These are phyloP conservation scores for Fusarium anguioides DNA, from an alignment of 2,329 filamentous ascomycete genomes.

Conservation along the genomic window DNA sequence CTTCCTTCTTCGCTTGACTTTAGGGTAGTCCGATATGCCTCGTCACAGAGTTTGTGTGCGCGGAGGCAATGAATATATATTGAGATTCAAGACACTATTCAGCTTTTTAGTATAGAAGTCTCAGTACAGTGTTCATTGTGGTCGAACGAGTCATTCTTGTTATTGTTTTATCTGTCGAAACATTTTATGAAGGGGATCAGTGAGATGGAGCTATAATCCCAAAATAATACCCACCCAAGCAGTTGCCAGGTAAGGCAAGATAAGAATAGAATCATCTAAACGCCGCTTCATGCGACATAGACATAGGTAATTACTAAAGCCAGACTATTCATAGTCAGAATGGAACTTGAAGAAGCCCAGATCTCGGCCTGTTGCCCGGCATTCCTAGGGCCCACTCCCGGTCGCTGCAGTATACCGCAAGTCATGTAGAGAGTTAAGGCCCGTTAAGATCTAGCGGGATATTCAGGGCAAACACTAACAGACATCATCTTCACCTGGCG, in stretches of 20 bases:
- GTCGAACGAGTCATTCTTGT: too few species aligned
- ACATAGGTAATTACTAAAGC: neutral
- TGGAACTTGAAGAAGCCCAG: constrained; percentile 15
- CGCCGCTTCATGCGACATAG: neutral
- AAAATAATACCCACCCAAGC: too few species aligned
- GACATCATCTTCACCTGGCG: neutral
- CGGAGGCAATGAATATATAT: neutral
- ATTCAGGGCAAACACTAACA: neutral
- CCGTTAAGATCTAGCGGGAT: neutral
- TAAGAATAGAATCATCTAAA: neutral
- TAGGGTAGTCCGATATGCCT: neutral
- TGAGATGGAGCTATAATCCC: too few species aligned
- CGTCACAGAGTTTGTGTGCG: too few species aligned
- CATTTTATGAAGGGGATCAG: too few species aligned
- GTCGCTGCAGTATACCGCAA: neutral
- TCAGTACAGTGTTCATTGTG: too few species aligned
- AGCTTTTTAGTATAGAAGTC: too few species aligned
- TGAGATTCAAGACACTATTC: too few species aligned
- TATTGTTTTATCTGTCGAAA: too few species aligned
- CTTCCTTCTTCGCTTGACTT: neutral
- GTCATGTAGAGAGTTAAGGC: constrained; percentile 1
- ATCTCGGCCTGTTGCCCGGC: constrained; percentile 28
- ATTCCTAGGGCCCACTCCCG: constrained; percentile 15
- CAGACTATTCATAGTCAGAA: neutral
- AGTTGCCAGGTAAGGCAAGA: too few species aligned